phyloP scores from a whole-genome alignment of 306 rosid genomes.

The Lablab purpureus region DNA sequence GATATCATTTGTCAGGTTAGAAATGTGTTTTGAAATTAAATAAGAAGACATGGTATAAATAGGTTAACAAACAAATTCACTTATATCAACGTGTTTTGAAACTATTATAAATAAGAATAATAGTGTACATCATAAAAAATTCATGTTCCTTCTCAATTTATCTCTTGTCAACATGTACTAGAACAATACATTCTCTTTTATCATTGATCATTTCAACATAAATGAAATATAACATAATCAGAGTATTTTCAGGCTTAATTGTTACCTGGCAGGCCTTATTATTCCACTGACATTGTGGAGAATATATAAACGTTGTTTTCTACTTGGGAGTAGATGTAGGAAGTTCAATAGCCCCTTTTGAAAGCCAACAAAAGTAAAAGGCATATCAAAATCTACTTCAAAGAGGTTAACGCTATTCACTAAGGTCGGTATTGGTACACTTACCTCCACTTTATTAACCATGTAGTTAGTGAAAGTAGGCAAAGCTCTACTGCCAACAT shows the following conservation, averaged over 20 bases:
- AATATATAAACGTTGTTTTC: slow-evolving; percentile 49
- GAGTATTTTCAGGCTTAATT: not conserved
- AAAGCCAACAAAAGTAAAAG: not conserved
- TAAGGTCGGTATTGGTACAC: not conserved
- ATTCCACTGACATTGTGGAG: slow-evolving; percentile 77
- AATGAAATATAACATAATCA: not conserved
- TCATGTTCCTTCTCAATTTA: too few relatives aligned
- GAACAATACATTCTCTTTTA: too few relatives aligned
- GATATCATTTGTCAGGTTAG: too few relatives aligned
- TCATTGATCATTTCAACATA: too few relatives aligned
- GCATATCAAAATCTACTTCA: not conserved
- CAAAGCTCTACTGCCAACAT: slow-evolving; percentile 71
- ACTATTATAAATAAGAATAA: too few relatives aligned
- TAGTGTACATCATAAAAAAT: too few relatives aligned
- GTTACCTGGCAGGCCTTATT: slow-evolving; percentile 74
- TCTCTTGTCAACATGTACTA: too few relatives aligned
- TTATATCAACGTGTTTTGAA: too few relatives aligned
- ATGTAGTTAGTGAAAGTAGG: slow-evolving; percentile 68
- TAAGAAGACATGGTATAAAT: too few relatives aligned
- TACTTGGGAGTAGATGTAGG: slow-evolving; percentile 35
- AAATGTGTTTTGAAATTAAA: too few relatives aligned
- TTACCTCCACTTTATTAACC: slow-evolving; percentile 57
- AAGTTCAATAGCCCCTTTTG: slow-evolving; percentile 45
- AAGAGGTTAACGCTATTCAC: not conserved
- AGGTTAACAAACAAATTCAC: too few relatives aligned